Conservation (phyloP, 805 yeast species). For the Sungouiella blattae region DNA sequence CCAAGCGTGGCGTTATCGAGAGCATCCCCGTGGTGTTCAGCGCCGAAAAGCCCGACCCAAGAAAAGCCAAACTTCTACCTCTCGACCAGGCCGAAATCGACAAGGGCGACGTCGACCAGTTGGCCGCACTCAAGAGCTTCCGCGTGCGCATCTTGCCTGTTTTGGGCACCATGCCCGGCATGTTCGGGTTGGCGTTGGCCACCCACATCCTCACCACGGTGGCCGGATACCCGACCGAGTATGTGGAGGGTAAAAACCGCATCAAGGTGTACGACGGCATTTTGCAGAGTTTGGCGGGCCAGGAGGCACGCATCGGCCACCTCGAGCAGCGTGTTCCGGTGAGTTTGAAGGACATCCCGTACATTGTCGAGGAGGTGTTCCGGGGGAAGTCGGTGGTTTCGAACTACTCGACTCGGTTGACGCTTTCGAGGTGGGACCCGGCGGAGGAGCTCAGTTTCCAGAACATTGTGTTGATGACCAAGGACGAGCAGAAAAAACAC, state of each 20-base stretch:
- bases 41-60: constrained; percentile 95
- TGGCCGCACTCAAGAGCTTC: constrained; percentile 83
- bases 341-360: constrained; percentile 68
- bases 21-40: constrained; percentile 88
- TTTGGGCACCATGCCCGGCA: constrained; percentile 94
- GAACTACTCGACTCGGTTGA: constrained; percentile 73
- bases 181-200: constrained; percentile 89
- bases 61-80: constrained; percentile 84
- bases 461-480: constrained; percentile 83
- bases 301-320: constrained; percentile 73
- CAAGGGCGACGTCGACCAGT: constrained; percentile 80
- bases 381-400: constrained; percentile 89
- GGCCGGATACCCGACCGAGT: constrained; percentile 88
- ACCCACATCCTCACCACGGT: constrained; percentile 75
- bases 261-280: constrained; percentile 81
- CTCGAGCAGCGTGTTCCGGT: constrained; percentile 74
- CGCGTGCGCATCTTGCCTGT: constrained; percentile 95
- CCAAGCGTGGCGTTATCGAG: constrained; percentile 67
- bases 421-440: constrained; percentile 85
- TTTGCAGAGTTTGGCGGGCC: constrained; percentile 80
- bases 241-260: constrained; percentile 86
- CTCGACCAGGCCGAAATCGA: constrained; percentile 76
- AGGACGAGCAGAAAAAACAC: constrained; percentile 79
- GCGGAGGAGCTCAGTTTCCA: constrained; percentile 58
- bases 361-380: constrained; percentile 85